Conservation (phyloP, 2,329 filamentous ascomycete genomes). For the Verticillium alfalfae region DNA sequence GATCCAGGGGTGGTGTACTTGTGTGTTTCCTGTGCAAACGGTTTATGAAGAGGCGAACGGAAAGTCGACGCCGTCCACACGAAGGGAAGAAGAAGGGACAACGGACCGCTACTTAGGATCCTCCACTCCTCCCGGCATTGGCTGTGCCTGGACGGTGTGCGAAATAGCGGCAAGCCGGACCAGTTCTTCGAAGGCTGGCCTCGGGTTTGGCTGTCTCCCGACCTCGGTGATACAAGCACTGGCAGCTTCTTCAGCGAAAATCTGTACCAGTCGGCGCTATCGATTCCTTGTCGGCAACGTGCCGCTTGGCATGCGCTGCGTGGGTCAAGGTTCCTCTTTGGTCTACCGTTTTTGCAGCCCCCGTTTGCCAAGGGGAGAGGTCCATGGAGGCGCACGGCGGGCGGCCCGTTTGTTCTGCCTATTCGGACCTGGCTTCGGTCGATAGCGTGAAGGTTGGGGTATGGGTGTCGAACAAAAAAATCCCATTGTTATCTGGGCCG, state of each 20-base stretch:
- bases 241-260: background rate
- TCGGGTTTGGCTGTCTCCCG: background rate
- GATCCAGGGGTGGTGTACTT: no score
- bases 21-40: no score
- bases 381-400: background rate
- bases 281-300: conserved; percentile 3
- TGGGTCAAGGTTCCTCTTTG: background rate
- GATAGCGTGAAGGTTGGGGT: background rate
- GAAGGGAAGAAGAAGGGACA: background rate
- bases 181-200: background rate
- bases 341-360: background rate
- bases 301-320: conserved; percentile 1
- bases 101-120: background rate
- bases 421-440: background rate
- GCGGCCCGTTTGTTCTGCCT: conserved; percentile 1
- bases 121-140: background rate
- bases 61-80: background rate
- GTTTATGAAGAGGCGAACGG: background rate
- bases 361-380: background rate
- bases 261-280: conserved; percentile 1
- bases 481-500: background rate
- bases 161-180: background rate
- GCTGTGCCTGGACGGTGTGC: background rate
- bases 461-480: background rate
- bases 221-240: background rate